phyloP scores from a whole-genome alignment of 2,329 filamentous ascomycete species.

The Xylaria hypoxylon region DNA sequence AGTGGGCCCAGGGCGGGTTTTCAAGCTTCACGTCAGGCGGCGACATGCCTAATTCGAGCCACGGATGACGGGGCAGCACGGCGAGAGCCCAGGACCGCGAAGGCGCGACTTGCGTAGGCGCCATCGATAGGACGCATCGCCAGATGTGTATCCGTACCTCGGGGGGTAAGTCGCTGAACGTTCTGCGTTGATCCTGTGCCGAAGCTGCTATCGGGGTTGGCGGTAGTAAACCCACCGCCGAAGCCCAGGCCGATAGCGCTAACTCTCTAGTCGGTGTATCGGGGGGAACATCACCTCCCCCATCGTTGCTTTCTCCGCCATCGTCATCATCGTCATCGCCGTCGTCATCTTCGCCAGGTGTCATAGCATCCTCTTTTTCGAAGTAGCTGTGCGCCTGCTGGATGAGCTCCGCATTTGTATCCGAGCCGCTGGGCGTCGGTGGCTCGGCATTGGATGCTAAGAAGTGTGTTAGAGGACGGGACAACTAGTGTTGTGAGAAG shows the following conservation, averaged over 20 bases:
- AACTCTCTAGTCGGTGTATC: background rate
- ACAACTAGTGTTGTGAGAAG: background rate
- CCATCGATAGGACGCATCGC: conserved; percentile 35
- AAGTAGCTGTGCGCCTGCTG: conserved; percentile 33
- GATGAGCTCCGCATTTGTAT: conserved; percentile 32
- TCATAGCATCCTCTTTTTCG: conserved; percentile 13
- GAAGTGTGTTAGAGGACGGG: conserved; percentile 11
- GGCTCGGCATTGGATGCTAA: conserved; percentile 12
- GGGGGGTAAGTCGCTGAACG: conserved; percentile 36
- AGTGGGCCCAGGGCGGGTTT: conserved; percentile 38
- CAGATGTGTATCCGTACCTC: conserved; percentile 42
- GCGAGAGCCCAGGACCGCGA: conserved; percentile 37
- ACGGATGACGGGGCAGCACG: conserved; percentile 27
- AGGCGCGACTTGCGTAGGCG: conserved; percentile 27
- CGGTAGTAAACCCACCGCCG: background rate
- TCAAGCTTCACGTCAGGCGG: conserved; percentile 32
- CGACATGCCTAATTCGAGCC: conserved; percentile 37
- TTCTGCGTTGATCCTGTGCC: background rate
- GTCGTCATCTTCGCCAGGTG: background rate
- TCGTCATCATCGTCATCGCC: conserved; percentile 6
- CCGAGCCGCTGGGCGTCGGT: conserved; percentile 12
- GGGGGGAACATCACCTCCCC: conserved; percentile 3
- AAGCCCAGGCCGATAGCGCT: background rate
- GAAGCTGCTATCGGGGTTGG: background rate
- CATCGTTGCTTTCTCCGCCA: background rate